Conservation (phyloP, 2,329 filamentous ascomycete species). For the Aulographum hederae region DNA sequence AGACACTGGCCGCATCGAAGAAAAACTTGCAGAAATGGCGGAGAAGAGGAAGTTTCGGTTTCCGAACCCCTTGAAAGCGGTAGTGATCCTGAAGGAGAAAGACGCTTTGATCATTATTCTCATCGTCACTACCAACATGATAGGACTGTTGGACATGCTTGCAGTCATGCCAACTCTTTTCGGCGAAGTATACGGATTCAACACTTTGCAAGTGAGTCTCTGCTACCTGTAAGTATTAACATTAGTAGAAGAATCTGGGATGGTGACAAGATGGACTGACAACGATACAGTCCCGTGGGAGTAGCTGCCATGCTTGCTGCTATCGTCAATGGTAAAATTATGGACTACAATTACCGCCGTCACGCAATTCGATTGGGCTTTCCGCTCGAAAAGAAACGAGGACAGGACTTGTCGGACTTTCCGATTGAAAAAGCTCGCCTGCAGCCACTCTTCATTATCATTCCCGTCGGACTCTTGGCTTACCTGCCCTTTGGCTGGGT, state of each 20-base stretch:
- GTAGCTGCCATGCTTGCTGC: constrained; percentile 16
- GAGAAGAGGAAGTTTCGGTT: constrained; percentile 17
- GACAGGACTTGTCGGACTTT: constrained; percentile 32
- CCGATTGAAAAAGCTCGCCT: constrained; percentile 30
- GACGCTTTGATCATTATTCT: constrained; percentile 19
- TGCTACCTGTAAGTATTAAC: not conserved
- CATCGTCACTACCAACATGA: constrained; percentile 10
- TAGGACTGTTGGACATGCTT: constrained; percentile 12
- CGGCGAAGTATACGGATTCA: constrained; percentile 25
- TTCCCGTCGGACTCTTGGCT: constrained; percentile 13
- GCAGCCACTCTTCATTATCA: constrained; percentile 19
- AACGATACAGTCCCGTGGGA: constrained; percentile 18
- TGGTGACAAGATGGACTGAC: too few relatives aligned
- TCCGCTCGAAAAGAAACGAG: constrained; percentile 39
- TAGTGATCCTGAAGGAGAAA: constrained; percentile 21
- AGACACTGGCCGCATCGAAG: too few relatives aligned
- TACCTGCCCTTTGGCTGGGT: constrained; percentile 26
- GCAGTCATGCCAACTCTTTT: constrained; percentile 28
- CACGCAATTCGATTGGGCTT: constrained; percentile 44
- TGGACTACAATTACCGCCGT: constrained; percentile 59
- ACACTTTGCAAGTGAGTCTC: constrained; percentile 26
- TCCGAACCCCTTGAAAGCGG: constrained; percentile 25
- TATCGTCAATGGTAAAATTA: constrained; percentile 31
- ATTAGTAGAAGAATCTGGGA: too few relatives aligned
- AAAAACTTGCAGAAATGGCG: constrained; percentile 10